A percentile compares a stretch with the other conserved stretches of the same genome.
These are phyloP conservation scores for Chiua sp. DNA, from an alignment of 1,284 basidiomycete genomes.

Conservation along the genomic window DNA sequence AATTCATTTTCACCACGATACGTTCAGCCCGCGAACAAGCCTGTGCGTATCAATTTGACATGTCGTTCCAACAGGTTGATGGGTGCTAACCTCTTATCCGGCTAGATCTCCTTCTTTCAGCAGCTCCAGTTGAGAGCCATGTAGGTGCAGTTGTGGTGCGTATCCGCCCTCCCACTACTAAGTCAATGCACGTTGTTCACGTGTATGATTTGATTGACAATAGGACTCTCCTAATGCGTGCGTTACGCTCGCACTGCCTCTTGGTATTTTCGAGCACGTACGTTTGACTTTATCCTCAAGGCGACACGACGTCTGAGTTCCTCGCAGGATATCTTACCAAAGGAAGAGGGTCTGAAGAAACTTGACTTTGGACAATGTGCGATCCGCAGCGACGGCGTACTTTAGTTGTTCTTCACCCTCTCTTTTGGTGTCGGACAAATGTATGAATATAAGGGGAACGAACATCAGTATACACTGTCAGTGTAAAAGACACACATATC, in stretches of 20 bases:
- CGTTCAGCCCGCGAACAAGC: constrained; percentile 69
- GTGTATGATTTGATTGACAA: background rate
- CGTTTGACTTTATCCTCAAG: constrained; percentile 19
- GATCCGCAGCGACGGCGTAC: constrained; percentile 65
- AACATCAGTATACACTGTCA: constrained; percentile 11
- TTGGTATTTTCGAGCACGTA: constrained; percentile 76
- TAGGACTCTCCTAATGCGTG: constrained; percentile 81
- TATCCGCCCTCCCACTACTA: constrained; percentile 7
- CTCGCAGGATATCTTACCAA: constrained; percentile 65
- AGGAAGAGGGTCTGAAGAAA: constrained; percentile 61
- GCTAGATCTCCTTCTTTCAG: constrained; percentile 73
- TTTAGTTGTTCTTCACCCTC: constrained; percentile 30
- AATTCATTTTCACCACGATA: background rate
- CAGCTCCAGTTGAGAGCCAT: constrained; percentile 79
- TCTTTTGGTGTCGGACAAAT: background rate
- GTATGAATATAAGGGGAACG: background rate
- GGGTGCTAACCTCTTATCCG: constrained; percentile 1
- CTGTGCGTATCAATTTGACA: constrained; percentile 46
- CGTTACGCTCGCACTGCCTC: constrained; percentile 72
- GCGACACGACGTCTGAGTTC: background rate
- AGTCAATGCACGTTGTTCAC: background rate
- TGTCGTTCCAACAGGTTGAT: background rate
- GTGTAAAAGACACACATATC: constrained; percentile 27
- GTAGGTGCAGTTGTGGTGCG: constrained; percentile 74
- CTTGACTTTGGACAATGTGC: constrained; percentile 69